These are phyloP conservation scores for Skeletonema tropicum DNA, from an alignment of 108 stramenopile species.

Conservation along the genomic window DNA sequence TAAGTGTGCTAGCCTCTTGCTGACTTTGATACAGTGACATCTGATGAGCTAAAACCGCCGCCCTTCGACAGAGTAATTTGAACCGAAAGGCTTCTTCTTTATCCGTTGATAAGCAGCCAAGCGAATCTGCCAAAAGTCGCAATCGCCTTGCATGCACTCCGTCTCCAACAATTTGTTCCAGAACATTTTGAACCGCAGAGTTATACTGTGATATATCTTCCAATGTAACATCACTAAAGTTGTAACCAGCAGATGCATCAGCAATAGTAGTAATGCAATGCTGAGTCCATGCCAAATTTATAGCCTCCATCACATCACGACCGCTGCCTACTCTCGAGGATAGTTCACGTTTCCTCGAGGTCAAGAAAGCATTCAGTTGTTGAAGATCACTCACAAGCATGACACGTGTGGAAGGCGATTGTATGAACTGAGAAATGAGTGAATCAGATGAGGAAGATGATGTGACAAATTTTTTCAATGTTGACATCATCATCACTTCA, in stretches of 20 bases:
- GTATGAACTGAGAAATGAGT: conserved; percentile 16
- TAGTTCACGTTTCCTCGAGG: conserved; percentile 20
- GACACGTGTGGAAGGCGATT: conserved; percentile 12
- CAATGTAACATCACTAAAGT: conserved; percentile 5
- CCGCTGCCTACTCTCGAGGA: conserved; percentile 11
- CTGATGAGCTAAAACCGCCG: not conserved
- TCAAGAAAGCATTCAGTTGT: conserved; percentile 28
- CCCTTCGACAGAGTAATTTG: conserved; percentile 11
- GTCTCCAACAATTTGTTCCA: conserved; percentile 30
- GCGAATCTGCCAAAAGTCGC: conserved; percentile 23
- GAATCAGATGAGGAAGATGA: not conserved
- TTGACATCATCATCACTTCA: not conserved
- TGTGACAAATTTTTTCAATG: conserved; percentile 12
- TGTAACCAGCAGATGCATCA: not conserved
- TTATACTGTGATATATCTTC: conserved; percentile 12
- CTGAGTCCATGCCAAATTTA: conserved; percentile 35
- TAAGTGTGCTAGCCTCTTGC: not conserved
- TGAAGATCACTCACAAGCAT: conserved; percentile 26
- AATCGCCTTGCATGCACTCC: conserved; percentile 20
- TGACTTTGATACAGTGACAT: conserved; percentile 12
- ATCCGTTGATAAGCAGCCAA: conserved; percentile 7
- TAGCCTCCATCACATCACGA: conserved; percentile 16
- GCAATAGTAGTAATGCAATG: conserved; percentile 8
- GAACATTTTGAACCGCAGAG: conserved; percentile 4
- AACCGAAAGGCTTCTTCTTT: not conserved